phyloP scores from a whole-genome alignment of 257 asterid genomes.

The Cynanchum wilfordii region DNA sequence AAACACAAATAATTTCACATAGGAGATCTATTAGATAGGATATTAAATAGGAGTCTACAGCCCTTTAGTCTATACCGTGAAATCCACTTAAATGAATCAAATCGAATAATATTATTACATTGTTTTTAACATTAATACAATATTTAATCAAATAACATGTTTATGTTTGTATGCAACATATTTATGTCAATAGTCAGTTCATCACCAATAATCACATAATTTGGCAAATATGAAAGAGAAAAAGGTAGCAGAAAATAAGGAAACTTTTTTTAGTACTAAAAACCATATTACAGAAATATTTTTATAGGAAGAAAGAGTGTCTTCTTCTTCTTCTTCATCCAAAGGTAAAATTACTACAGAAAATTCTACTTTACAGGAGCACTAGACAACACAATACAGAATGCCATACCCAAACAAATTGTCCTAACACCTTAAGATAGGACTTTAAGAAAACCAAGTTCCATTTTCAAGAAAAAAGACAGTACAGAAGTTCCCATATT shows the following conservation, averaged over 20 bases:
- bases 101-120: too few species aligned
- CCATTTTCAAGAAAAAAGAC: constrained; percentile 23
- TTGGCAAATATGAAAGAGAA: not conserved
- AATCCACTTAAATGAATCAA: too few species aligned
- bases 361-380: constrained; percentile 32
- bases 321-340: not conserved
- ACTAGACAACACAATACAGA: constrained; percentile 23
- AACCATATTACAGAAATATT: constrained; percentile 1
- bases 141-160: too few species aligned
- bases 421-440: constrained; percentile 16
- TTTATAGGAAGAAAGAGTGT: constrained; percentile 1
- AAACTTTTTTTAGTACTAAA: not conserved
- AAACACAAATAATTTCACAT: too few species aligned
- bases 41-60: too few species aligned
- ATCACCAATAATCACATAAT: not conserved
- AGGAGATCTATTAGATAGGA: too few species aligned
- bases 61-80: too few species aligned
- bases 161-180: too few species aligned
- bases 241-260: not conserved
- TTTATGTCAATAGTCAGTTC: too few species aligned
- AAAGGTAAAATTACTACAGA: constrained; percentile 12
- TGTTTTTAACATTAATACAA: too few species aligned
- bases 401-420: constrained; percentile 18
- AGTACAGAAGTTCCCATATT: constrained; percentile 6
- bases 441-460: constrained; percentile 12